These are phyloP conservation scores for Cucumis sativus DNA, from an alignment of 306 rosid genomes.

Conservation along the genomic window Cucumber_9930_V3 NC_026656.2:15776501-15777000, in stretches of 20 bases:
- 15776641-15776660: neutral
- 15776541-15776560: neutral
- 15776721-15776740: constrained; percentile 90
- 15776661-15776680: constrained; percentile 44
- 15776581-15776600: neutral
- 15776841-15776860: constrained; percentile 46
- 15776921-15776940: neutral
- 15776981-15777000: neutral
- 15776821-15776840: constrained; percentile 71
- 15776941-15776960: neutral
- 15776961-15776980: neutral
- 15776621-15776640: neutral
- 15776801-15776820: constrained; percentile 65
- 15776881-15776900: neutral
- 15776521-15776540: neutral
- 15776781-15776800: neutral
- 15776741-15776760: constrained; percentile 31
- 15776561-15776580: neutral
- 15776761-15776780: neutral
- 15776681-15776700: constrained; percentile 71
- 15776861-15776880: neutral
- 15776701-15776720: constrained; percentile 77
- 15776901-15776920: neutral
- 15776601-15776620: neutral
- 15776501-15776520: neutral